These are phyloP conservation scores for Cyamopsis tetragonoloba DNA, from an alignment of 306 rosid species.

Conservation along the genomic window DNA sequence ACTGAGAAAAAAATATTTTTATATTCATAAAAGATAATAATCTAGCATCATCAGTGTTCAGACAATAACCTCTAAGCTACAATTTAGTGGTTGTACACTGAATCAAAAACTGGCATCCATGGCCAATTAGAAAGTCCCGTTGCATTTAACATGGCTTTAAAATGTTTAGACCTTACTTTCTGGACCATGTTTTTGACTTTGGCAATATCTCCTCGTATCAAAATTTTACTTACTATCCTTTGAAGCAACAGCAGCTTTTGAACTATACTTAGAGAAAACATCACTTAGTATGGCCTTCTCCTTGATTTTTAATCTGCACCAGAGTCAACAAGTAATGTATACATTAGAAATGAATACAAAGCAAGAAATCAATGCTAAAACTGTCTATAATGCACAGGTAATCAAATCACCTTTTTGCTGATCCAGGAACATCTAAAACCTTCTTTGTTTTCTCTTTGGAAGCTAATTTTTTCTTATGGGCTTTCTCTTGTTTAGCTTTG, in stretches of 20 bases:
- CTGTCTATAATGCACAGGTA: slow-evolving; percentile 1
- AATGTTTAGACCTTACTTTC: neutral
- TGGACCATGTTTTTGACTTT: slow-evolving; percentile 1
- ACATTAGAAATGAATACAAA: neutral
- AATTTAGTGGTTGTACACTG: slow-evolving; percentile 2
- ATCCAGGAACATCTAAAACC: slow-evolving; percentile 48
- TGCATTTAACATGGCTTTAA: neutral
- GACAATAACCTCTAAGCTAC: neutral
- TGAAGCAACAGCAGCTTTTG: slow-evolving; percentile 40
- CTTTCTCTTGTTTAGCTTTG: slow-evolving; percentile 36
- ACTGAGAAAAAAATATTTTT: slow-evolving; percentile 3
- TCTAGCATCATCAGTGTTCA: neutral
- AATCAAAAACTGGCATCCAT: slow-evolving; percentile 7
- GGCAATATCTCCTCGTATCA: neutral
- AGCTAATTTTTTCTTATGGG: slow-evolving; percentile 29
- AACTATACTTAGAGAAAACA: slow-evolving; percentile 77
- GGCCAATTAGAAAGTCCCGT: slow-evolving; percentile 1
- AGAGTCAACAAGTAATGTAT: slow-evolving; percentile 20
- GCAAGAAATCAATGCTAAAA: neutral
- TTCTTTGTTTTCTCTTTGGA: slow-evolving; percentile 40
- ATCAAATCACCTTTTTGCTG: slow-evolving; percentile 73
- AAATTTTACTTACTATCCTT: slow-evolving; percentile 24
- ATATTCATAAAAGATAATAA: slow-evolving; percentile 1
- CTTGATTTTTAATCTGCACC: slow-evolving; percentile 72
- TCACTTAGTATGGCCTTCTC: slow-evolving; percentile 78